Evolutionary conservation across 371 early-diverging fungal genomes (phyloP).

Genomic region (Cokeromyces recurvatus): DNA sequence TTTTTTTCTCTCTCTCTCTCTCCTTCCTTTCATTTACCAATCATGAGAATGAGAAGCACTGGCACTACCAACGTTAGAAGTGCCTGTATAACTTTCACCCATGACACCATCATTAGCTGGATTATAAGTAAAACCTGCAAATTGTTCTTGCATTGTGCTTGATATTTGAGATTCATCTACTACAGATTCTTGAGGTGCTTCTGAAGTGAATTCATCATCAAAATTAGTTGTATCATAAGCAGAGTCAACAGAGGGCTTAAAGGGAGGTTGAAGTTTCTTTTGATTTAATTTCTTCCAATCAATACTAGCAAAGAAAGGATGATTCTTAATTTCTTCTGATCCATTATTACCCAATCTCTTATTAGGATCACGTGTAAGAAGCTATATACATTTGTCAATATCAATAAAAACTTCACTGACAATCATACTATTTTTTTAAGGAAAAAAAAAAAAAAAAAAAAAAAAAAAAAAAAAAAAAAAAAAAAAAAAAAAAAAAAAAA

Average conservation of each 20-base stretch:
- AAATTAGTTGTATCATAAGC: slow-evolving; percentile 82
- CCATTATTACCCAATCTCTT: slow-evolving; percentile 84
- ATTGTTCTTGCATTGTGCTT: slow-evolving; percentile 90
- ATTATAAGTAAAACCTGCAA: slow-evolving; percentile 80
- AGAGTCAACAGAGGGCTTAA: slow-evolving; percentile 83
- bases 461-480: too few relatives aligned
- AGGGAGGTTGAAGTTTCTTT: slow-evolving; percentile 88
- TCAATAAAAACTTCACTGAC: too few relatives aligned
- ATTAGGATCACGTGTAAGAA: slow-evolving; percentile 82
- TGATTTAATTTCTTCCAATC: slow-evolving; percentile 85
- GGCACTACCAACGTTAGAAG: slow-evolving; percentile 14
- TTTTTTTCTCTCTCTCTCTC: too few relatives aligned
- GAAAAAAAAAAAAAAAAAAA: too few relatives aligned
- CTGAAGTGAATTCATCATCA: slow-evolving; percentile 79
- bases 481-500: too few relatives aligned
- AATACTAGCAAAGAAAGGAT: slow-evolving; percentile 90
- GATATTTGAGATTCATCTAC: slow-evolving; percentile 79
- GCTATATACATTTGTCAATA: too few relatives aligned
- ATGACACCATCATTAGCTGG: slow-evolving; percentile 39
- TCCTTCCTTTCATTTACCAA: too few relatives aligned
- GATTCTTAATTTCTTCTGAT: slow-evolving; percentile 87
- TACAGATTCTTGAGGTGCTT: slow-evolving; percentile 84
- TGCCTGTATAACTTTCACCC: slow-evolving; percentile 33
- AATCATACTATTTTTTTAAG: too few relatives aligned
- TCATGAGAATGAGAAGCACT: slow-evolving; percentile 18